These are phyloP conservation scores for Pseudozyma sp. DNA, from an alignment of 1,284 basidiomycete species.

Conservation along the genomic window DNA sequence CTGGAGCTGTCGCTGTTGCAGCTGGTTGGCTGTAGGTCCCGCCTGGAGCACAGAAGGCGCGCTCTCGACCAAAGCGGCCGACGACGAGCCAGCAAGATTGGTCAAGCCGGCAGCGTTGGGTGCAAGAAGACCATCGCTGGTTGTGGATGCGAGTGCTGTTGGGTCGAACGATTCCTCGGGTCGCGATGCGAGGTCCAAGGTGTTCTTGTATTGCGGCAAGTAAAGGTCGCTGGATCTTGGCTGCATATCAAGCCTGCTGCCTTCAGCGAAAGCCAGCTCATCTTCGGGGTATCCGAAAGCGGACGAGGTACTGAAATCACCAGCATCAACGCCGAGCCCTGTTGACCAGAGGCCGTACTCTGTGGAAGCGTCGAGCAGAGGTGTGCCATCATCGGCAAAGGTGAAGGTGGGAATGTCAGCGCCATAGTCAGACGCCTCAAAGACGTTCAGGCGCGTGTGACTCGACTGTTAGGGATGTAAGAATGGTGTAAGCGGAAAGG, in stretches of 20 bases:
- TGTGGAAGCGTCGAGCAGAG: constrained; percentile 24
- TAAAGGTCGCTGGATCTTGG: constrained; percentile 32
- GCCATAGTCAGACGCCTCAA: constrained; percentile 42
- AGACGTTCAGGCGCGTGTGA: constrained; percentile 64
- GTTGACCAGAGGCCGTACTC: constrained; percentile 43
- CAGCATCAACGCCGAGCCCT: constrained; percentile 20
- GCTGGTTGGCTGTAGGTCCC: constrained; percentile 16
- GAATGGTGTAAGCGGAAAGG: not conserved
- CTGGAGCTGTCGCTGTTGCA: constrained; percentile 21
- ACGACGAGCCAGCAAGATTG: constrained; percentile 14
- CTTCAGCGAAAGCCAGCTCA: constrained; percentile 16
- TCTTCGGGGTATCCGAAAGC: constrained; percentile 25
- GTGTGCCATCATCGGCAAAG: constrained; percentile 36
- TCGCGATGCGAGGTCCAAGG: constrained; percentile 18
- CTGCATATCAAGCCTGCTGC: constrained; percentile 26
- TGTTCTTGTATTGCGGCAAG: constrained; percentile 11
- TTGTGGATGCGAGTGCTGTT: constrained; percentile 1
- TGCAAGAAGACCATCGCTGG: constrained; percentile 12
- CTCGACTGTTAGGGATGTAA: constrained; percentile 42
- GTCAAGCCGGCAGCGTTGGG: constrained; percentile 5
- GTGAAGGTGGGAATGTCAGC: constrained; percentile 31
- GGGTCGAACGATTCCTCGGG: constrained; percentile 18
- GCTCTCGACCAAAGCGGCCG: constrained; percentile 11
- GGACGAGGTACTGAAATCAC: constrained; percentile 20
- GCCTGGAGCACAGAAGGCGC: constrained; percentile 41